These are phyloP conservation scores for Aquanectria penicillioides DNA, from an alignment of 2,329 filamentous ascomycete genomes.

Conservation along the genomic window DNA sequence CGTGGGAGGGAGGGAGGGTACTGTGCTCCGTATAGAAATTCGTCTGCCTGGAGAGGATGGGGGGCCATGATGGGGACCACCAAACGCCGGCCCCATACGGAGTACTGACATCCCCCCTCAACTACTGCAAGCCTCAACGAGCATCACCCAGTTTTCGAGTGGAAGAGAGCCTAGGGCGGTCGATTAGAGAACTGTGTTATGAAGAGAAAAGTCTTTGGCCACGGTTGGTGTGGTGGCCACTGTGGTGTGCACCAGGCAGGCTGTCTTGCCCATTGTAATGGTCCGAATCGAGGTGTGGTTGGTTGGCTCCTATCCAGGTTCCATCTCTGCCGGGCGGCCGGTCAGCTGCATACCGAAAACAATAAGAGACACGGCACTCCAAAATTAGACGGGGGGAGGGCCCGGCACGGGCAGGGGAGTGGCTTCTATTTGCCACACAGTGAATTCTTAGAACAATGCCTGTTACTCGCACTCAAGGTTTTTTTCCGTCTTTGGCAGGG, in stretches of 20 bases:
- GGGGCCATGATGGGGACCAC: conserved; percentile 20
- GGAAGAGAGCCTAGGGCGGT: conserved; percentile 8
- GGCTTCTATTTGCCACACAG: conserved; percentile 22
- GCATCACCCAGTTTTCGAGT: conserved; percentile 16
- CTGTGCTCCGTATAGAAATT: conserved; percentile 24
- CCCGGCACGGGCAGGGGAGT: conserved; percentile 20
- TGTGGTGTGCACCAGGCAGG: conserved; percentile 1
- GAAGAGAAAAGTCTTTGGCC: neutral
- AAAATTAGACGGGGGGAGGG: conserved; percentile 28
- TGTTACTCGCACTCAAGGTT: conserved; percentile 10
- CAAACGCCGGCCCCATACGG: conserved; percentile 7
- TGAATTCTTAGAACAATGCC: conserved; percentile 18
- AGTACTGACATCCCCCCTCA: conserved; percentile 11
- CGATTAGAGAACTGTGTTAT: conserved; percentile 1
- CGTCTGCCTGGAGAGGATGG: conserved; percentile 38
- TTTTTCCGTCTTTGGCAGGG: conserved; percentile 9
- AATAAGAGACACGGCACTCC: conserved; percentile 28
- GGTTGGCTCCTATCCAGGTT: conserved; percentile 10
- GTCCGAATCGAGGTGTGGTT: conserved; percentile 3
- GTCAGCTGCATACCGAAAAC: conserved; percentile 33
- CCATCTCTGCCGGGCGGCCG: conserved; percentile 27
- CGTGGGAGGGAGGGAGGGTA: conserved; percentile 16
- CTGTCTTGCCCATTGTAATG: neutral
- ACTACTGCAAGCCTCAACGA: conserved; percentile 36
- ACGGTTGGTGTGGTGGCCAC: neutral